These are phyloP conservation scores for Colletotrichum brevisporum DNA, from an alignment of 2,329 filamentous ascomycete species.

Conservation along the genomic window DNA sequence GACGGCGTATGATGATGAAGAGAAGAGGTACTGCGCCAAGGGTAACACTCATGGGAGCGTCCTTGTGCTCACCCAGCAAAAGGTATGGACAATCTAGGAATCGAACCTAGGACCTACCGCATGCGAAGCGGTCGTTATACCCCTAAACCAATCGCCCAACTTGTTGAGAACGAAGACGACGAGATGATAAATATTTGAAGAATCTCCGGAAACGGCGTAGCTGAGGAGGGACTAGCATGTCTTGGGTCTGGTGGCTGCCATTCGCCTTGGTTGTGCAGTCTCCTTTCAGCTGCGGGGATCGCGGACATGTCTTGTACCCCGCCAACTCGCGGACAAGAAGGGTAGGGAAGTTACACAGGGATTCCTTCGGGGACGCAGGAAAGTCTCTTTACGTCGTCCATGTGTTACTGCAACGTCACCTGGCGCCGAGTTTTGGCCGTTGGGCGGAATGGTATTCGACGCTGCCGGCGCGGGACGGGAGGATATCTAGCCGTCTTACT, in stretches of 20 bases:
- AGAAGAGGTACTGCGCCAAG: no score
- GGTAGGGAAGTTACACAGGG: not conserved
- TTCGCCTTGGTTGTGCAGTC: not conserved
- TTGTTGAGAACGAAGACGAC: not conserved
- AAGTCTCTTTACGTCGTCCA: accelerated
- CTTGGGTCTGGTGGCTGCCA: no score
- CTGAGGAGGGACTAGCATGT: no score
- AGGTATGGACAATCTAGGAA: not conserved
- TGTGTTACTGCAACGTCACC: slow-evolving; percentile 2
- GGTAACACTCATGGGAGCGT: no score
- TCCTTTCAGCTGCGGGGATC: slow-evolving; percentile 19
- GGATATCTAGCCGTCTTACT: slow-evolving; percentile 18
- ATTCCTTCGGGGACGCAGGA: not conserved
- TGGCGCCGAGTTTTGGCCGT: not conserved
- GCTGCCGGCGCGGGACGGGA: not conserved
- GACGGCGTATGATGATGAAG: no score
- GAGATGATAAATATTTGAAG: not conserved
- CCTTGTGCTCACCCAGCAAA: not conserved
- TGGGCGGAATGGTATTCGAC: not conserved
- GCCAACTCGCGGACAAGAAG: not conserved
- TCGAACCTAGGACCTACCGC: not conserved
- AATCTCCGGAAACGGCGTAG: not conserved
- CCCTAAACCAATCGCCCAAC: not conserved
- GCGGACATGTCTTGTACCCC: not conserved
- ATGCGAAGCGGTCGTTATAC: slow-evolving; percentile 4